A percentile compares a stretch with the other conserved stretches of the same genome.
These are phyloP conservation scores for Acanthamoeba castellanii DNA, from an alignment of 208 protist genomes.

Conservation along the genomic window DNA sequence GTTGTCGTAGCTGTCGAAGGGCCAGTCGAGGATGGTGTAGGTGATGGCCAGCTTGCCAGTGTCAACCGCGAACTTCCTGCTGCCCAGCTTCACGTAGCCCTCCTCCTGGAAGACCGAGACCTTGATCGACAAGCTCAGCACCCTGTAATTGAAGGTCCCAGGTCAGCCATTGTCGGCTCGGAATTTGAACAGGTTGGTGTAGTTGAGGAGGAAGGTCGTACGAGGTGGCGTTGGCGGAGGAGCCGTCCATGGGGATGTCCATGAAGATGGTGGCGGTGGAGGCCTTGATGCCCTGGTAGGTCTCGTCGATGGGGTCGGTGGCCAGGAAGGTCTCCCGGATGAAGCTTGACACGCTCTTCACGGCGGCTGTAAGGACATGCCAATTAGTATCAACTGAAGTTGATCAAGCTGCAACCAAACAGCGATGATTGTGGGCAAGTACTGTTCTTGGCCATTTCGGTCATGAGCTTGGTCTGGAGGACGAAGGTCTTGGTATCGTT, in stretches of 20 bases:
- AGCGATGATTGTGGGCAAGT: too few relatives aligned
- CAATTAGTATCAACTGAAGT: too few relatives aligned
- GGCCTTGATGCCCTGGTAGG: background rate
- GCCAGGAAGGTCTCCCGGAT: background rate
- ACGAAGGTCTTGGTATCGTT: background rate
- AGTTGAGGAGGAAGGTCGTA: background rate
- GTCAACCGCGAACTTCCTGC: background rate
- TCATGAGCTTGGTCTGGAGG: background rate
- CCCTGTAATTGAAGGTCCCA: background rate
- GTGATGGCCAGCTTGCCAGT: constrained; percentile 2
- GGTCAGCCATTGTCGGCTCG: background rate
- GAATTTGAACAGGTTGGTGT: background rate
- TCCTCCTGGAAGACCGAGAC: background rate
- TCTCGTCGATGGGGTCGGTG: background rate
- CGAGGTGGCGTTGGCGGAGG: background rate
- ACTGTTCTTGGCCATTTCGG: background rate
- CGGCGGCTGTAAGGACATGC: background rate
- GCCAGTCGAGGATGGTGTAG: constrained; percentile 4
- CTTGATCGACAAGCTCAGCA: background rate
- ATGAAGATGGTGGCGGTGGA: background rate
- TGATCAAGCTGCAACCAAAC: too few relatives aligned
- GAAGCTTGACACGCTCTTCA: background rate
- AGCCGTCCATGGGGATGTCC: background rate
- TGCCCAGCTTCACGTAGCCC: background rate
- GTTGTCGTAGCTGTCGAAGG: background rate